Conservation (phyloP, 306 rosid species). For the Sechiopsis laciniata region DNA sequence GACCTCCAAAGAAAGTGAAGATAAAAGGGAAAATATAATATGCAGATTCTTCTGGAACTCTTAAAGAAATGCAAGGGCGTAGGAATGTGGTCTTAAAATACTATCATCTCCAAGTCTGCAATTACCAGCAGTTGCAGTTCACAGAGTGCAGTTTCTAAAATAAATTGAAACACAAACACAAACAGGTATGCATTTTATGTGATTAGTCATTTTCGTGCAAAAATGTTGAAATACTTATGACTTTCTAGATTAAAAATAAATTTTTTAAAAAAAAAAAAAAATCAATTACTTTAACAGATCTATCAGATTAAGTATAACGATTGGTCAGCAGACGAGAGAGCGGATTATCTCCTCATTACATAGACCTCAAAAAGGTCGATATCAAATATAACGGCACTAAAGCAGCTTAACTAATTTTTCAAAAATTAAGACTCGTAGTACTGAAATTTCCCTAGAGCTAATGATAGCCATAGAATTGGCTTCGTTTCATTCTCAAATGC, state of each 20-base stretch:
- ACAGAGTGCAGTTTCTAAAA: not conserved
- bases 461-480: not conserved
- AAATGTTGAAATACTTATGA: no score
- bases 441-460: not conserved
- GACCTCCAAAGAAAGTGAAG: not conserved
- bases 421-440: not conserved
- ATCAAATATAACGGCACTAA: not conserved
- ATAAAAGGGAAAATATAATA: not conserved
- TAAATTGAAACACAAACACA: not conserved
- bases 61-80: not conserved
- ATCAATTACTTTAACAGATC: not conserved
- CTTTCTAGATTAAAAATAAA: no score
- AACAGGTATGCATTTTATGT: not conserved
- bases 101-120: not conserved
- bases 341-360: not conserved
- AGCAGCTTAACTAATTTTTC: not conserved
- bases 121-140: not conserved
- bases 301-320: not conserved
- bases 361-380: not conserved
- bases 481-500: not conserved
- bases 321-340: not conserved
- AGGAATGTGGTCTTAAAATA: not conserved
- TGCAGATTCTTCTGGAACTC: conserved; percentile 13
- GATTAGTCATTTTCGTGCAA: not conserved
- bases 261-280: no score